Percentiles rank a stretch among this genome's conserved stretches.
Conservation (phyloP, 768 basidiomycete genomes). For the Leccinum disarticulatum region DNA sequence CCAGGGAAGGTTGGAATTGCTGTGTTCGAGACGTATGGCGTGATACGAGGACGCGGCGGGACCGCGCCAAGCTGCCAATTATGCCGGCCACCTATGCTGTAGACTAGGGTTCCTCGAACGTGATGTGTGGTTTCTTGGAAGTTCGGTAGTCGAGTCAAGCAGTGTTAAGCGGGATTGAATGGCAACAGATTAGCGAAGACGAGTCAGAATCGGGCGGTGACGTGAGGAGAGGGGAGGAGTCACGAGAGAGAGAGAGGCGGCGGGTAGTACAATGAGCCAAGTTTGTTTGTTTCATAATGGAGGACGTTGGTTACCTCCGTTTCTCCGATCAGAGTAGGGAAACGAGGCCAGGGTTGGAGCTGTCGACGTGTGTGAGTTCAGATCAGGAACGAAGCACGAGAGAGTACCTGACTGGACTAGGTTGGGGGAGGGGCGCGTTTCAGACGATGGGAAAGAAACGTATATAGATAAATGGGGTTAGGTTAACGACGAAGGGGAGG, state of each 20-base stretch:
- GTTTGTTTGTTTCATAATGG: conserved; percentile 7
- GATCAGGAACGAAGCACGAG: conserved; percentile 18
- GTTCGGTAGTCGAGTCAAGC: background rate
- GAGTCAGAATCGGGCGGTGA: conserved; percentile 2
- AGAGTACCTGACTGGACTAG: conserved; percentile 1
- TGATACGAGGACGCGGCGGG: background rate
- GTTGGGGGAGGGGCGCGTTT: background rate
- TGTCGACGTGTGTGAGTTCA: background rate
- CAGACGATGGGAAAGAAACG: conserved; percentile 1
- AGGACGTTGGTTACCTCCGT: conserved; percentile 23
- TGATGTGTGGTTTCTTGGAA: background rate
- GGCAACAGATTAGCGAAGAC: background rate
- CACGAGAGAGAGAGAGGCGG: background rate
- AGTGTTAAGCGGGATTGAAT: background rate
- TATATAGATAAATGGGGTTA: conserved; percentile 20
- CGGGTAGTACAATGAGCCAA: background rate
- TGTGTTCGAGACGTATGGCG: background rate
- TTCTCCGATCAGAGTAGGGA: conserved; percentile 12
- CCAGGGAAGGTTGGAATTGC: background rate
- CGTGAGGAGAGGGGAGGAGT: background rate
- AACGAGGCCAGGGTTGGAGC: background rate
- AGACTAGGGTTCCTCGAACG: background rate
- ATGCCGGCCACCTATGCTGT: background rate
- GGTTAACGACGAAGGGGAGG: background rate
- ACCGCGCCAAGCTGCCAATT: background rate